Base-by-base conservation (phyloP, 164 flowering plant genomes). In the Annona squamosa region DNA sequence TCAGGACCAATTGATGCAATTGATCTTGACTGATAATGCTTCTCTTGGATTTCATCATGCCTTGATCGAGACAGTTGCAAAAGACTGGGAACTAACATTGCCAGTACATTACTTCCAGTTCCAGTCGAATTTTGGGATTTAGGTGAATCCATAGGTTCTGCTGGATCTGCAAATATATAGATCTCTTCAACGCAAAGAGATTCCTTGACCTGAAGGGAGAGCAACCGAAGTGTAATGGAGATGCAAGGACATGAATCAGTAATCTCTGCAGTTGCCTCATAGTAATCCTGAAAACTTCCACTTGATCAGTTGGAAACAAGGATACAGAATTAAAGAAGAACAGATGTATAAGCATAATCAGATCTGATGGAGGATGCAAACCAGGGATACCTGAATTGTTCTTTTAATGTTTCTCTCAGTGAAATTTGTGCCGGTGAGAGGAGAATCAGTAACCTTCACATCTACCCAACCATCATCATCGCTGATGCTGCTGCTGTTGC, bases 181-280 rank as follows among this genome's bases (percentile, higher is more conserved):
- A 95, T 74, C 81, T 92, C 97, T 76, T 88, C 97, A 46, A 95
- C 70, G 77, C 67, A 81, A 16, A 85, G 79, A 72, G 78, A 79
- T 43, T 77, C 87, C 82, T 86, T 86, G 63, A 76, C 84, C 76
- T 89, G 89, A 82, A 92, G 87, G 46, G 98, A 92, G 17, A 92
- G 85, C 81, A 95, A 77, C 2, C 93, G 90, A 65, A 94, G 78
- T 0, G 90, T 91, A 68, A 94, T 74, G 37, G 85, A 83, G 43
- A 78, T 74, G 85, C 94, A 91, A 41, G 99, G 92, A 48, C 80
- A 79, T 69, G 83, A 81, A 84, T 91, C 96, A 77, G 77, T 80
- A 47, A 95, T 87, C 83, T 91, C 91, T 72, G 94, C 97, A 7
- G 99, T 91, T 74, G 98, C 98, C 86, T 95, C 99, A 57, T 84